phyloP scores from a whole-genome alignment of 139 green algal species.

The Chlamydomonas urium region DNA sequence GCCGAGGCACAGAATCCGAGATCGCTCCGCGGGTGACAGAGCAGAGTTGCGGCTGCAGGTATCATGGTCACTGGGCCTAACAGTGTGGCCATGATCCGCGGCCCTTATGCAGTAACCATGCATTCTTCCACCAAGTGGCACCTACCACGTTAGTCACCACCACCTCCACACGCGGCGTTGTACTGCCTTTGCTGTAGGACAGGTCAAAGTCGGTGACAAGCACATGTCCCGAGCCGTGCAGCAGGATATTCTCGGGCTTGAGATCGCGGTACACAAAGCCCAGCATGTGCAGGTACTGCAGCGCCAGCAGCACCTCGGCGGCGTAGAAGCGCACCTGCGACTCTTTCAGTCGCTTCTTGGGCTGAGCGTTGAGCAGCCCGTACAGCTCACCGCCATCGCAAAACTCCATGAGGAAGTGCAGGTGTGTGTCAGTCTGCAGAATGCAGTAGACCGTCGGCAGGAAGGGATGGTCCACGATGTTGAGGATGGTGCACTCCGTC shows the following conservation, averaged over 20 bases:
- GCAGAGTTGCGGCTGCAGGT: too few relatives aligned
- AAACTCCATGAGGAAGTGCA: conserved; percentile 85
- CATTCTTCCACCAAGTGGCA: too few relatives aligned
- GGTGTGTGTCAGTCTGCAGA: conserved; percentile 86
- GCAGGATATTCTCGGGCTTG: conserved; percentile 98
- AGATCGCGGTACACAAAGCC: conserved; percentile 96
- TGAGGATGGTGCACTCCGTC: conserved; percentile 87
- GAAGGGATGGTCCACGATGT: conserved; percentile 92
- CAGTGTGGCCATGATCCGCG: too few relatives aligned
- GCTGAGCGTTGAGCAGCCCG: conserved; percentile 63
- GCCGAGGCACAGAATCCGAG: too few relatives aligned
- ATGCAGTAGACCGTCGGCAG: conserved; percentile 90
- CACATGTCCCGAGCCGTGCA: conserved; percentile 85
- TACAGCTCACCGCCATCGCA: conserved; percentile 73
- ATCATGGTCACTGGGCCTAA: too few relatives aligned
- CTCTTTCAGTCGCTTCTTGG: conserved; percentile 62
- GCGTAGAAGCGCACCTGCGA: conserved; percentile 81
- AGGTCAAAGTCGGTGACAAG: conserved; percentile 99
- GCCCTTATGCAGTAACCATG: too few relatives aligned
- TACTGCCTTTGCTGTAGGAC: conserved; percentile 64
- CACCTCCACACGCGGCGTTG: conserved; percentile 36
- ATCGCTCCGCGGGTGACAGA: too few relatives aligned
- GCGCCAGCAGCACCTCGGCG: conserved; percentile 87
- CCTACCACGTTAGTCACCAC: conserved; percentile 6
- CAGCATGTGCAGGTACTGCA: conserved; percentile 97